Base-by-base conservation (phyloP, 257 asterid genomes). In the Ajuga chamaepitys region DNA sequence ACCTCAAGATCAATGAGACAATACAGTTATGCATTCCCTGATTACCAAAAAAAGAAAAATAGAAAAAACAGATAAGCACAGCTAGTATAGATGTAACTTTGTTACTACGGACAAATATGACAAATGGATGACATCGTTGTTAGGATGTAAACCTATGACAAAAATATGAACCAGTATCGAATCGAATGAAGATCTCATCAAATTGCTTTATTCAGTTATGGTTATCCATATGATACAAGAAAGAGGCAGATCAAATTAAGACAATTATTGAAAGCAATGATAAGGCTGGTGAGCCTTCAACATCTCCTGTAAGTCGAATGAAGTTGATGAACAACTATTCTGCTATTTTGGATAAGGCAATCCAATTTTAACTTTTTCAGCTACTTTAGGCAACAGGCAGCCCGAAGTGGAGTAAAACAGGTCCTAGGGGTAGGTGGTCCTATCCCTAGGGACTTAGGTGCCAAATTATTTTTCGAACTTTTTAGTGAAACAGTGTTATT, bases 11-110 rank as follows among this genome's bases (percentile, higher is more conserved):
- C 79, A 94, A 84, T 58, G 99, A 82, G 32, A 90, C 95, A 66
- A 94, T 82, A 71, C 91, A 85, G 80, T 70, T 79, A 78, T 94
- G 99, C 96, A 94, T 81, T 73, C 99, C 99, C 99, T 94, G 95
- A 72, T 55, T 59, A 75, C 48, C 41, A 62, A 71, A 79, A 71
- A 24, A n/a, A n/a, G n/a, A n/a, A n/a, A n/a, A n/a, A n/a, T n/a
- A n/a, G n/a, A n/a, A n/a, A 4, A 14, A 57, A 61, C 21, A 51
- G 50, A 68, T 66, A 59, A 73, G 75, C 44, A 50, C n/a, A 34
- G 66, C 7, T 47, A 25, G 12, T 47, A 32, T 9, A 22, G 14
- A 41, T 21, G 37, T 54, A 61, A 47, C 45, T 20, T 58, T 10
- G 47, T 45, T 42, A 28, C 58, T 71, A 46, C 41, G n/a, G 45